Evolutionary conservation across 345 rosid genomes (phyloP), one percentile per base, ranked within the genome.

Genomic region (Raphanus raphanistrum): DNA sequence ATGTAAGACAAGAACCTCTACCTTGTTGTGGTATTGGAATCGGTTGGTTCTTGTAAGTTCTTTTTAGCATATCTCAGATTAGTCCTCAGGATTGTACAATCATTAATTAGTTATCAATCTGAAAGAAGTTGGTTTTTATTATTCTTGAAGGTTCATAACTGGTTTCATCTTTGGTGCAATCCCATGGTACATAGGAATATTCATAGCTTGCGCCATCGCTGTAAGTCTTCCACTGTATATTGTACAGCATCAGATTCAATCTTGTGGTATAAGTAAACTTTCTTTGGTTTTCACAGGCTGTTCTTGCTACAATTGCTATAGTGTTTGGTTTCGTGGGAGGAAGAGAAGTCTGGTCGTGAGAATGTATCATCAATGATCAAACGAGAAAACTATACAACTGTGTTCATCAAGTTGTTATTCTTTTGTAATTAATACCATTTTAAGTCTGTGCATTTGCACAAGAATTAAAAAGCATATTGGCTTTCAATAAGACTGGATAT

Each of bases 1-100:
- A 1, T 10, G 52, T 61, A 31, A 89, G 86, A 80, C 83, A 82
- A 58, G 84, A 63, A 4, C 88, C 81, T 36, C 90, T 89, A 52
- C 97, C 90, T 57, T 91, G 98, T 82, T 94, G 94, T 73, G 97
- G 97, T 61, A 63, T 85, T 68, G 96, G 97, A 60, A 0, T 84
- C 28, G 98, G 94, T 67, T 93, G 97, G 97, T 87, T 79, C 83
- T 76, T 91, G 98, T 91, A 86, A 84, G 98, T 87, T 27, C 8
- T 25, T 43, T 6, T 2, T 12, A 10, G 3, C 5, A 66, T 67
- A 21, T 45, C 36, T 27, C n/a, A 21, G 8, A 58, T 11, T 45
- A 25, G 33, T 25, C 13, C 52, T 41, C 41, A 8, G 11, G 8
- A 41, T 41, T 38, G 10, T 12, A 73, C 33, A 17, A 43, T 13